A percentile compares a stretch with the other conserved stretches of the same genome.
These are phyloP conservation scores for Trypanosomatidae sp. DNA, from an alignment of 208 protist species.

Conservation along the genomic window DNA sequence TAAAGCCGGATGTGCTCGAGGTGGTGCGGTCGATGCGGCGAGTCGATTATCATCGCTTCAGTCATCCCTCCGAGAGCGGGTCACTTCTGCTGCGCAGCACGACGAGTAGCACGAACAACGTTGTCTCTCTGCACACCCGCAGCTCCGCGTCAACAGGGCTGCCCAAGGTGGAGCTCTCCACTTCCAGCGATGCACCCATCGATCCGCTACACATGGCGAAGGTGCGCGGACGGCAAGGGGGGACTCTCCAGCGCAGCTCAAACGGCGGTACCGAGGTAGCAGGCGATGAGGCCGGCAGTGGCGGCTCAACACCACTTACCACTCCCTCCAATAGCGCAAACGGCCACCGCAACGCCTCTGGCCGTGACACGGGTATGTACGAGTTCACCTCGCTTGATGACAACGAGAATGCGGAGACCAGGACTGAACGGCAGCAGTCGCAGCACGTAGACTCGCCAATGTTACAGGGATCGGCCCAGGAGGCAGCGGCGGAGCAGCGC, in stretches of 20 bases:
- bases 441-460: not conserved
- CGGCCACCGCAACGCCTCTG: not conserved
- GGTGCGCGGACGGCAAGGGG: conserved; percentile 3
- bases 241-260: not conserved
- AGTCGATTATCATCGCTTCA: conserved; percentile 40
- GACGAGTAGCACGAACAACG: conserved; percentile 29
- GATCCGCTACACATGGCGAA: conserved; percentile 8
- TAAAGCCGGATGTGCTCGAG: conserved; percentile 71
- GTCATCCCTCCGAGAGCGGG: conserved; percentile 37
- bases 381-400: conserved; percentile 7
- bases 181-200: conserved; percentile 5
- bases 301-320: not conserved
- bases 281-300: conserved; percentile 4
- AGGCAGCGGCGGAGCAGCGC: conserved; percentile 1
- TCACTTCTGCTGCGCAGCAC: conserved; percentile 28
- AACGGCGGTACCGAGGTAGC: not conserved
- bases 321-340: not conserved
- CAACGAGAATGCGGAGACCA: conserved; percentile 5
- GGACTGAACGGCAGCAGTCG: not conserved
- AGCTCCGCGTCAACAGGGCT: not conserved
- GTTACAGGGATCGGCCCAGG: not conserved
- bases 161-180: conserved; percentile 12
- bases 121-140: conserved; percentile 12
- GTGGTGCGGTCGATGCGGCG: conserved; percentile 56
- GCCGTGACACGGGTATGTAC: conserved; percentile 1